A percentile compares a stretch with the other conserved stretches of the same genome.
Conservation (phyloP, 345 rosid genomes). For the Eutrema heterophyllum region DNA sequence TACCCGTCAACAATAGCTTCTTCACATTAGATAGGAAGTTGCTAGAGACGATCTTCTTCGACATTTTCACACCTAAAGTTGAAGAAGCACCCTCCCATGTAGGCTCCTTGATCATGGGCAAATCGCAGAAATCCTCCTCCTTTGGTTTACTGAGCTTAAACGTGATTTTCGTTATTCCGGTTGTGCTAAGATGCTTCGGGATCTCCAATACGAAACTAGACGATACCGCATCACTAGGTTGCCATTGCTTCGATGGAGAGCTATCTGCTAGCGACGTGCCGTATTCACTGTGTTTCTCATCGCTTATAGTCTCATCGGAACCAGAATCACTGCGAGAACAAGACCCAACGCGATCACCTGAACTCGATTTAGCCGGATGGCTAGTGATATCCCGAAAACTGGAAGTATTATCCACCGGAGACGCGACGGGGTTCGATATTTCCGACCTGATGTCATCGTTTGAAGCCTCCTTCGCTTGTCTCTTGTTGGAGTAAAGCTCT, state of each 20-base stretch:
- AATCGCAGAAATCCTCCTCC: slow-evolving; percentile 30
- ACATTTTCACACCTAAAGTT: slow-evolving; percentile 23
- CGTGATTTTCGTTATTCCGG: slow-evolving; percentile 81
- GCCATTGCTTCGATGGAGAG: slow-evolving; percentile 16
- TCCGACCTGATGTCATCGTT: slow-evolving; percentile 71
- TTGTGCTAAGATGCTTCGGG: slow-evolving; percentile 69
- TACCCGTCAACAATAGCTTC: slow-evolving; percentile 46
- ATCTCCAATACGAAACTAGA: slow-evolving; percentile 71
- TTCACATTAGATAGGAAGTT: slow-evolving; percentile 81
- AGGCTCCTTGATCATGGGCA: background rate
- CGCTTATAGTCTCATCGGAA: slow-evolving; percentile 43
- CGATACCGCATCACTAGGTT: slow-evolving; percentile 26
- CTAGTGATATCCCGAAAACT: slow-evolving; percentile 51
- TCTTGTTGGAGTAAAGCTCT: slow-evolving; percentile 38
- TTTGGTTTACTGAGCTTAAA: slow-evolving; percentile 71
- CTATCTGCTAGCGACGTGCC: background rate
- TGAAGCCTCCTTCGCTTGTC: slow-evolving; percentile 57
- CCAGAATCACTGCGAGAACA: slow-evolving; percentile 31
- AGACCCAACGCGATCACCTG: slow-evolving; percentile 27
- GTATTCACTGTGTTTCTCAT: slow-evolving; percentile 39
- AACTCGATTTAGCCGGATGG: slow-evolving; percentile 31
- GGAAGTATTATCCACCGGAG: slow-evolving; percentile 43
- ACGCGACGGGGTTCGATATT: slow-evolving; percentile 61
- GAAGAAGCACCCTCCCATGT: background rate
- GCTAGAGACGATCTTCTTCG: slow-evolving; percentile 54